Percentiles rank a stretch among this genome's conserved stretches.
Conservation (phyloP, 768 basidiomycete species). For the Daedalea quercina region DNA sequence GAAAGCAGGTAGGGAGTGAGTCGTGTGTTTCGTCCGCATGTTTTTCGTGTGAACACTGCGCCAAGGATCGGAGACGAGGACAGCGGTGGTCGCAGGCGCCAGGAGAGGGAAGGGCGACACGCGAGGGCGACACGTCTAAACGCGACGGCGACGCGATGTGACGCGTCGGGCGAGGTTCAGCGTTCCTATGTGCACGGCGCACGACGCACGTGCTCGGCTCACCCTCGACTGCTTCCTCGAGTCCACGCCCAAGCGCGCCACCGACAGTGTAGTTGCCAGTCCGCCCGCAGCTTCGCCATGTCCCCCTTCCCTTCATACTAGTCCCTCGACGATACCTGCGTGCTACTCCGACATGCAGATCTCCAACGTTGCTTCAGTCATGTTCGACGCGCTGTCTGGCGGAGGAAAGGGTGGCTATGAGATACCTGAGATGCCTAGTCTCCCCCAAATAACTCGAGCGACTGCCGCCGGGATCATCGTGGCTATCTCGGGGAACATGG, state of each 20-base stretch:
- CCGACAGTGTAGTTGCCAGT: background rate
- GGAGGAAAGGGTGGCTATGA: too few species aligned
- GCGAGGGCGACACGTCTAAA: background rate
- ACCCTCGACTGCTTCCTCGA: too few species aligned
- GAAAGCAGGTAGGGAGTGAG: constrained; percentile 73
- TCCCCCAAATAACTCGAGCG: constrained; percentile 48
- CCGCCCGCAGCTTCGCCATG: background rate
- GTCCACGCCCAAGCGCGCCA: background rate
- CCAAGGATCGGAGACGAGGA: background rate
- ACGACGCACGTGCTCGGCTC: too few species aligned
- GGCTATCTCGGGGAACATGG: constrained; percentile 77
- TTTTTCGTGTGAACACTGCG: background rate
- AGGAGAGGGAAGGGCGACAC: too few species aligned
- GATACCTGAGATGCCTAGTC: constrained; percentile 5
- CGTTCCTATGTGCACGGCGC: background rate
- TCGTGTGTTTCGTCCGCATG: constrained; percentile 79
- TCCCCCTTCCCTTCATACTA: background rate
- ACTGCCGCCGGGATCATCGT: constrained; percentile 75
- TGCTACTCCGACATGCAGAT: background rate
- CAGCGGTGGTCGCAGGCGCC: background rate
- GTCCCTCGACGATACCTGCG: background rate
- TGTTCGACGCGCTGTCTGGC: too few species aligned
- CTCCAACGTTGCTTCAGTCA: too few species aligned
- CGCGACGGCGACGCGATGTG: background rate
- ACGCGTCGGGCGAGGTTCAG: background rate